Evolutionary conservation across 2,329 filamentous ascomycete species (phyloP).

Genomic region (Fusarium pseudoanthophilum): DNA sequence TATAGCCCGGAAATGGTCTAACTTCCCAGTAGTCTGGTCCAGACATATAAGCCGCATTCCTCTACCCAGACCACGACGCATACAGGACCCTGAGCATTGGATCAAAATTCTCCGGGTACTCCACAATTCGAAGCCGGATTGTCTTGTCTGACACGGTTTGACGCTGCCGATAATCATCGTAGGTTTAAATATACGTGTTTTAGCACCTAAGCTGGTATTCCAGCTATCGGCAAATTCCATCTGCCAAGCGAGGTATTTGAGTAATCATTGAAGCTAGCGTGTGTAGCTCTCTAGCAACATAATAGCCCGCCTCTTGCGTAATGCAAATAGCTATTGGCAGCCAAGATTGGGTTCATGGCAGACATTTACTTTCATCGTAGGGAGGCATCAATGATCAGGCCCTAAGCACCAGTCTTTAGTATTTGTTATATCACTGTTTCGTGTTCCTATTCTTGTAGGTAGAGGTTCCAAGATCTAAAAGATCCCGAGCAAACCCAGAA

Average conservation of each 20-base stretch:
- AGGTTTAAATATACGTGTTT: not conserved
- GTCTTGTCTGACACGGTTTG: not conserved
- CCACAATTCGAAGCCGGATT: not conserved
- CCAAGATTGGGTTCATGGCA: not conserved
- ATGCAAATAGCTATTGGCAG: not conserved
- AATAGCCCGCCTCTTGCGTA: not conserved
- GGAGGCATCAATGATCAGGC: not conserved
- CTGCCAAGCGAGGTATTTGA: not conserved
- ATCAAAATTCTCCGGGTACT: not conserved
- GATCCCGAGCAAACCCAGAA: not conserved
- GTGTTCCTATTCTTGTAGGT: not conserved
- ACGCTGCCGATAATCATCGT: slow-evolving; percentile 1
- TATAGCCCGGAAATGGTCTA: slow-evolving; percentile 20
- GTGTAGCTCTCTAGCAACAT: not conserved
- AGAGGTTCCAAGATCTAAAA: not conserved
- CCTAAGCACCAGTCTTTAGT: not conserved
- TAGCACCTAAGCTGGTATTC: slow-evolving; percentile 2
- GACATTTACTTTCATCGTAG: not conserved
- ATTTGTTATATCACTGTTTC: not conserved
- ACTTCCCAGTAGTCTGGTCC: not conserved
- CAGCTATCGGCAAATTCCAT: not conserved
- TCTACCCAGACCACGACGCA: not conserved
- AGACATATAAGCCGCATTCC: slow-evolving; percentile 25
- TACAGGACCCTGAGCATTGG: not conserved
- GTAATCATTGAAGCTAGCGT: not conserved